Base-by-base conservation (phyloP, 1,139 yeast species). In the Debaryomyces sp. region DNA sequence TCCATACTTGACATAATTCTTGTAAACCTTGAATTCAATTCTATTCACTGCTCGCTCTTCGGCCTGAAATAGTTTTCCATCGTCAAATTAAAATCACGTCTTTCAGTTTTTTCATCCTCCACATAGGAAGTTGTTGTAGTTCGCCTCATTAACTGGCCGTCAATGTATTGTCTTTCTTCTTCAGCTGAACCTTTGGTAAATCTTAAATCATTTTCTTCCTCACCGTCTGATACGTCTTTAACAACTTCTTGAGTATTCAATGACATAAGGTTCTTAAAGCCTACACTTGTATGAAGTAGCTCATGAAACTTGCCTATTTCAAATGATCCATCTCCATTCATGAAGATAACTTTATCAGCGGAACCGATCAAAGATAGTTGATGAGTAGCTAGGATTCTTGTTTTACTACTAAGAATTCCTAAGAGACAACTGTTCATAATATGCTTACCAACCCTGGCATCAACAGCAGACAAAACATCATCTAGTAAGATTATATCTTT, bases 381-480 rank as follows among this genome's bases (percentile, higher is more conserved):
- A 51, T 70, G 97, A 0, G 97, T 90, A 0, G 96, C 96, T 59
- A 90, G 73, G 23, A 91, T 64, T 55, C 96, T 77, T 0, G 97
- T 91, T 58, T 80, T 84, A 9, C 71, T 68, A 40, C 68, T 75
- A 41, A 73, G 50, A 24, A 68, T 51, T 0, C 71, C 74, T 45
- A 64, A 44, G 27, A 71, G 55, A 54, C 74, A 71, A 21, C 62
- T 70, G 49, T 84, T 85, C 78, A 89, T 81, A 45, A 91, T 88
- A 59, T 85, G 88, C 55, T 83, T 85, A 39, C 96, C 96, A 26
- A 90, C 97, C 61, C 89, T 84, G 6, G 96, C 89, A 72, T 91
- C 97, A 12, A 91, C 97, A 2, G 97, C 97, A 69, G 91, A 84
- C 50, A 91, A 73, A 6, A 90, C 95, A 67, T 91, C 97, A 62